Base-by-base conservation (phyloP, 257 asterid species). In the Avicennia marina region DNA sequence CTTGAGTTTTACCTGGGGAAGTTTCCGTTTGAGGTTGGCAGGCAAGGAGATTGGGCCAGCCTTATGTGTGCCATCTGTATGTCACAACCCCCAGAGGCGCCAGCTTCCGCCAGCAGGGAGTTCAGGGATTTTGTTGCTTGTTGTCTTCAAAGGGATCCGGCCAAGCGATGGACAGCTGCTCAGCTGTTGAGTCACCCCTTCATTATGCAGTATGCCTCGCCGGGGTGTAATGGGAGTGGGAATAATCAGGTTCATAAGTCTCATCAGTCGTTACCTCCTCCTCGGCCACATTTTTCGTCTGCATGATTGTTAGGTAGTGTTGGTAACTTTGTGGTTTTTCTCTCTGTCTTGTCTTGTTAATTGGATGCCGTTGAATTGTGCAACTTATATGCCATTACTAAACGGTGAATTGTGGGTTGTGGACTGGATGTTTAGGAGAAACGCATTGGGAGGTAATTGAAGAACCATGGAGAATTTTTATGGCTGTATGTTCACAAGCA, bases 11-110 rank as follows among this genome's bases (percentile, higher is more conserved):
- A 86, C 53, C 52, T 89, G 68, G 97, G 97, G 0, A 77, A 66
- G 29, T 86, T 83, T 43, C 97, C 95, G 0, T 89, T 89, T 62
- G 49, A 78, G 3, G 95, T 78, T 0, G 93, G 85, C 0, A 71
- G 95, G 68, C 90, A 79, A 64, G 95, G 97, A 2, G 97, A 89
- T 65, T 89, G 97, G 97, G 95, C 97, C 0, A 81, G 86, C 20
- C 77, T 89, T 1, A 86, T 89, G 95, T 67, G 73, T 25, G 97
- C 97, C 41, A 89, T 89, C 57, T 86, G 97, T 72, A 69, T 89
- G 95, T 71, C 95, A 0, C 84, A 81, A 53, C 97, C 97, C 13
- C 95, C 97, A 1, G 86, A 86, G 78, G 90, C 91, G 1, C 94
- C 97, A 0, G 51, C 72, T 1, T 31, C 75, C 7, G 94, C 95